phyloP scores from a whole-genome alignment of 495 filamentous ascomycete species.

The Trichoderma reesei region DNA sequence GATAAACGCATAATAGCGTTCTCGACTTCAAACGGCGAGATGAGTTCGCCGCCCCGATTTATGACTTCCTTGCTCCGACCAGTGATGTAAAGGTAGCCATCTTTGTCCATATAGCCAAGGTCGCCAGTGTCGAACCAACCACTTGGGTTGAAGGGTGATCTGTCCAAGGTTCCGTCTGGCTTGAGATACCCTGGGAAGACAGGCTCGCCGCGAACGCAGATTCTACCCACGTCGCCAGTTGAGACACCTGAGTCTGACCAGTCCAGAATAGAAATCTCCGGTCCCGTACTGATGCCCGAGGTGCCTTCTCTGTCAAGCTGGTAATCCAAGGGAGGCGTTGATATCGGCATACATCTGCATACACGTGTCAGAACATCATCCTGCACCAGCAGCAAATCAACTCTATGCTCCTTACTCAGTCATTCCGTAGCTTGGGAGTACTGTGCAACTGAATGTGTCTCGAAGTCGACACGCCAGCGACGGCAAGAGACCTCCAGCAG shows the following conservation, averaged over 20 bases:
- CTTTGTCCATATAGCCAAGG: slow-evolving; percentile 35
- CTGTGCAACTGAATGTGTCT: slow-evolving; percentile 28
- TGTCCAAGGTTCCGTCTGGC: slow-evolving; percentile 24
- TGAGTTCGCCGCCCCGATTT: slow-evolving; percentile 49
- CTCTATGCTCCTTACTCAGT: slow-evolving; percentile 23
- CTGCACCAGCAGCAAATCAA: background rate
- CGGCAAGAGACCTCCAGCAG: slow-evolving; percentile 34
- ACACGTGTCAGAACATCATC: no score
- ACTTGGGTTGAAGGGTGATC: slow-evolving; percentile 25
- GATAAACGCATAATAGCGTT: slow-evolving; percentile 23
- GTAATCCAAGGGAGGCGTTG: slow-evolving; percentile 31
- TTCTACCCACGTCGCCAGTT: slow-evolving; percentile 24
- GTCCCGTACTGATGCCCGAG: slow-evolving; percentile 32
- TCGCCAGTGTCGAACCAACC: slow-evolving; percentile 44
- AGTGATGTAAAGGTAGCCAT: slow-evolving; percentile 48
- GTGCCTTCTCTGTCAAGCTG: slow-evolving; percentile 33
- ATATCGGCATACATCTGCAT: slow-evolving; percentile 35
- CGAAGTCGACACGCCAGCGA: slow-evolving; percentile 27
- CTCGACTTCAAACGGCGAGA: slow-evolving; percentile 39
- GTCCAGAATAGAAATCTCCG: slow-evolving; percentile 32
- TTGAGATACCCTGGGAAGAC: slow-evolving; percentile 35
- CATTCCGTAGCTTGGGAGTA: slow-evolving; percentile 41
- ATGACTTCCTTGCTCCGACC: slow-evolving; percentile 51
- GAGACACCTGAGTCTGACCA: slow-evolving; percentile 14
- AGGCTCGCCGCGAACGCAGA: slow-evolving; percentile 34